Percentiles rank a stretch among this genome's conserved stretches.
Conservation (phyloP, 129 eudicot species). For the Centaurea solstitialis region DNA sequence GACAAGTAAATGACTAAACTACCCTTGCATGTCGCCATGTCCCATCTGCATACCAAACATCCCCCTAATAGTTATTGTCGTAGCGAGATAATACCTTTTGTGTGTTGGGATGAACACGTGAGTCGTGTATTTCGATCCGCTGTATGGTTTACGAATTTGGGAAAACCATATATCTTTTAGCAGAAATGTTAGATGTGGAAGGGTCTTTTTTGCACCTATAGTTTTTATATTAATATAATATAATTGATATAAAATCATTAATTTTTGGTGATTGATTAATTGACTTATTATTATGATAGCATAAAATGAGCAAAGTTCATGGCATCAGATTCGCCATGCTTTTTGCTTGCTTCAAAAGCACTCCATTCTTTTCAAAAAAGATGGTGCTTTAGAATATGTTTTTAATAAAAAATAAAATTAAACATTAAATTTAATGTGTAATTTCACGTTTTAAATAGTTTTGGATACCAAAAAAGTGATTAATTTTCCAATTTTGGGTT, state of each 20-base stretch:
- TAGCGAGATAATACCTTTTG: background rate
- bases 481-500: background rate
- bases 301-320: background rate
- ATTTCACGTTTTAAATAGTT: background rate
- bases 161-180: too few species aligned
- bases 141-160: too few species aligned
- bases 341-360: background rate
- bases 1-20: background rate
- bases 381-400: background rate
- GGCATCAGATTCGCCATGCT: conserved; percentile 5
- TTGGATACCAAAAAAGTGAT: background rate
- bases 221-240: too few species aligned
- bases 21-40: too few species aligned
- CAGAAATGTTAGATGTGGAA: too few species aligned
- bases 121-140: too few species aligned
- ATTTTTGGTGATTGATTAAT: too few species aligned
- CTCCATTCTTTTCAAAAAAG: background rate
- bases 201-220: background rate
- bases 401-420: too few species aligned
- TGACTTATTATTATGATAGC: background rate
- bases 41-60: background rate
- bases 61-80: background rate
- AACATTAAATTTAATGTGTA: too few species aligned
- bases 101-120: too few species aligned
- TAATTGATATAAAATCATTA: too few species aligned